phyloP scores from a whole-genome alignment of 495 filamentous ascomycete species.

The Annulohypoxylon bovei region DNA sequence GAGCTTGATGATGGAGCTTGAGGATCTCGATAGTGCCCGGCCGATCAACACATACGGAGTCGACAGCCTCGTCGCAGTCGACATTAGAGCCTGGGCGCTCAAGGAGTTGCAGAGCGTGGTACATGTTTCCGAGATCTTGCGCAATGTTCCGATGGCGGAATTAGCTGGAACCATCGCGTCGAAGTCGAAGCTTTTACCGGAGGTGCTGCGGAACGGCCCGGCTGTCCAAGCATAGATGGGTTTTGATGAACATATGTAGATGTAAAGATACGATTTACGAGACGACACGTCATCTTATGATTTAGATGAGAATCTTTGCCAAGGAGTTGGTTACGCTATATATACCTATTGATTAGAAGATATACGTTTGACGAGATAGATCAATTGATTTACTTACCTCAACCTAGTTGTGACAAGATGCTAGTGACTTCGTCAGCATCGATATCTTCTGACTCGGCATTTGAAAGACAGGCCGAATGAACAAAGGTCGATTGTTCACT shows the following conservation, averaged over 20 bases:
- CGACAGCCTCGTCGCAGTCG: constrained; percentile 62
- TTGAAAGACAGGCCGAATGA: constrained; percentile 49
- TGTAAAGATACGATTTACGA: neutral
- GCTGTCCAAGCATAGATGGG: neutral
- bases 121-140: constrained; percentile 63
- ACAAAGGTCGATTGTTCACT: constrained; percentile 32
- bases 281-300: neutral
- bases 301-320: neutral
- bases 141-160: constrained; percentile 49
- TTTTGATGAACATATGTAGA: neutral
- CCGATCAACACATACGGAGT: constrained; percentile 51
- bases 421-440: constrained; percentile 38
- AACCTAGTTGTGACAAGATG: constrained; percentile 33
- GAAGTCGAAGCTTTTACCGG: constrained; percentile 43
- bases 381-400: constrained; percentile 2
- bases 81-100: constrained; percentile 57
- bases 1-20: constrained; percentile 44
- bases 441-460: constrained; percentile 14
- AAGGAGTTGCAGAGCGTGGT: constrained; percentile 57
- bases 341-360: neutral
- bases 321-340: neutral
- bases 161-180: constrained; percentile 43
- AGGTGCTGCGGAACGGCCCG: constrained; percentile 2
- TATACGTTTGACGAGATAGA: neutral
- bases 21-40: constrained; percentile 42